Conservation (phyloP, 1,284 basidiomycete species). For the Irpex sp. region DNA sequence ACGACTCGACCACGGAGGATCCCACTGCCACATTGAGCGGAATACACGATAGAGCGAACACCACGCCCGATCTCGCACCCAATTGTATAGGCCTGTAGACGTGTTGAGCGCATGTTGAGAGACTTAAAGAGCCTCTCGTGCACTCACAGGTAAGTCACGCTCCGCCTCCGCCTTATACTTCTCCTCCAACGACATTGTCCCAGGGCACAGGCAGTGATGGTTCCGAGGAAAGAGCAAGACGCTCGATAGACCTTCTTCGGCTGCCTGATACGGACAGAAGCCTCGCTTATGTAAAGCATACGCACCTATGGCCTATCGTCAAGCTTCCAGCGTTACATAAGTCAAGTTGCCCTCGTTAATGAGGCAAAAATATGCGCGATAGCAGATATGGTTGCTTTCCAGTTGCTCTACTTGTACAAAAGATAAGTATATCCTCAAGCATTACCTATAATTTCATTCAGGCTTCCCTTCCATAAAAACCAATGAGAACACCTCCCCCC, state of each 20-base stretch:
- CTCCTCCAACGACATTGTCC: neutral
- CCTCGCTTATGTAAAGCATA: neutral
- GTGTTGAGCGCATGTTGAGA: neutral
- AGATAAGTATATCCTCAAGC: neutral
- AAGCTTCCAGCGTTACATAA: neutral
- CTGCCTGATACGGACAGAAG: neutral
- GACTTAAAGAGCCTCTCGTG: neutral
- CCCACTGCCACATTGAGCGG: constrained; percentile 38
- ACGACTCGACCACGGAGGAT: constrained; percentile 37
- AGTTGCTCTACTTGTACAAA: neutral
- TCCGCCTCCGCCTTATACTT: neutral
- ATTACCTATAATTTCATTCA: neutral
- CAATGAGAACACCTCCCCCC: neutral
- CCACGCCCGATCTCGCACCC: constrained; percentile 31
- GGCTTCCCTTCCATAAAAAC: neutral
- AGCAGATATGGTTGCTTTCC: neutral
- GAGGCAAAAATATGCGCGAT: neutral
- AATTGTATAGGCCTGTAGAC: constrained; percentile 37
- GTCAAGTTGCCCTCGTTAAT: neutral
- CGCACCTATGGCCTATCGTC: neutral
- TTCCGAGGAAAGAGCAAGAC: neutral
- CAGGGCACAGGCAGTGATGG: neutral
- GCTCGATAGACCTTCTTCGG: neutral
- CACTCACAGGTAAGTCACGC: neutral
- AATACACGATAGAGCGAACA: constrained; percentile 29